Evolutionary conservation across 1,284 basidiomycete genomes (phyloP).

Genomic region (Serendipita sp.): DNA sequence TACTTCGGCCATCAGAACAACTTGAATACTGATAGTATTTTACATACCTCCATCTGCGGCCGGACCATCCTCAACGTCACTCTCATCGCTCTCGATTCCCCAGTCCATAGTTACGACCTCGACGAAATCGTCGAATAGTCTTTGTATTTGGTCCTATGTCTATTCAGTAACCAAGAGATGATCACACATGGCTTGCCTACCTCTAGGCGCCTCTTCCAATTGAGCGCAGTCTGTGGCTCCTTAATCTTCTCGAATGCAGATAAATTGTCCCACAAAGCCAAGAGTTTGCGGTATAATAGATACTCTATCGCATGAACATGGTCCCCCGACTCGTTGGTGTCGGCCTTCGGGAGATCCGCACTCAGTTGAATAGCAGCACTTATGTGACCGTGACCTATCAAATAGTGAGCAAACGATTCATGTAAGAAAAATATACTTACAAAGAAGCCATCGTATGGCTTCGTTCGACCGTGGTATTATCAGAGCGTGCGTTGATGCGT

Average conservation of each 20-base stretch:
- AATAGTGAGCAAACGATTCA: not conserved
- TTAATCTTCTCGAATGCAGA: slow-evolving; percentile 38
- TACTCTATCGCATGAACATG: slow-evolving; percentile 57
- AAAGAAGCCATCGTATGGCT: slow-evolving; percentile 75
- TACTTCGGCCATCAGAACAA: slow-evolving; percentile 14
- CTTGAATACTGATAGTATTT: not conserved
- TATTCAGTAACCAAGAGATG: not conserved
- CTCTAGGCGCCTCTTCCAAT: slow-evolving; percentile 25
- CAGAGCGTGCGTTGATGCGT: slow-evolving; percentile 55
- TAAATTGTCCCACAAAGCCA: slow-evolving; percentile 52
- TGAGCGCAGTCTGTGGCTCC: slow-evolving; percentile 32
- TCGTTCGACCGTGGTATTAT: slow-evolving; percentile 77
- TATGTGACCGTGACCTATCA: slow-evolving; percentile 55
- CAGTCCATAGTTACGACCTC: slow-evolving; percentile 64
- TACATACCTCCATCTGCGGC: slow-evolving; percentile 23
- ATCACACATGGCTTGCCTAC: slow-evolving; percentile 39
- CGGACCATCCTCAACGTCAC: slow-evolving; percentile 13
- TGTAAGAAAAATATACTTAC: slow-evolving; percentile 28
- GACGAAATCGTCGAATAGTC: slow-evolving; percentile 42
- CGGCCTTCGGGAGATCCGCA: slow-evolving; percentile 48
- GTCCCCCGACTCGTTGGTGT: slow-evolving; percentile 30
- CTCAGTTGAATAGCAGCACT: slow-evolving; percentile 55
- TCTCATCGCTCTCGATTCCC: slow-evolving; percentile 43
- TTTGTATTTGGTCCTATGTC: slow-evolving; percentile 12
- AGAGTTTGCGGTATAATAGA: slow-evolving; percentile 59